Evolutionary conservation across 1,284 basidiomycete species (phyloP), one percentile per base, ranked within the genome.

Genomic region (Hemileia vastatrix): DNA sequence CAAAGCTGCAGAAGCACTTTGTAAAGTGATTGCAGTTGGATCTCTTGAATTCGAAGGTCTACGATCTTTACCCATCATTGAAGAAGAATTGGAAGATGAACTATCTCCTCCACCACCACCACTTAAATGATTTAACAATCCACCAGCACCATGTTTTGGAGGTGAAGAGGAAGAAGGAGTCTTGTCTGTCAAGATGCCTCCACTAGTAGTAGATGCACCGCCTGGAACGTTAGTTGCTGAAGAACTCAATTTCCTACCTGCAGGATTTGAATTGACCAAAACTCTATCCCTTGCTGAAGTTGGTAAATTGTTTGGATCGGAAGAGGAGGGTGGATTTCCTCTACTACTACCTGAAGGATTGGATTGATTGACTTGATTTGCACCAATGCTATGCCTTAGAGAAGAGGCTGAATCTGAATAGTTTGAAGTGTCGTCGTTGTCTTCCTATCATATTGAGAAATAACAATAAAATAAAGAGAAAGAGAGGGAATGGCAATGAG

Each of bases 141-240:
- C 9, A 40, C 15, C 15, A 9, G 15, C 8, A 40, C 36, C 36
- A 40, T 40, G 36, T 40, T 55, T 54, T 43, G 67, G 67, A 15
- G 67, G 67, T 40, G 66, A 67, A 5, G 67, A 61, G 57, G 66
- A 67, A 18, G 67, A 63, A 27, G 66, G 67, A 1, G 67, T 68
- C 27, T 57, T 60, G 47, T 68, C 67, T 15, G 15, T 40, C 9
- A 11, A 11, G 11, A 40, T 15, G 8, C 36, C 36, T 11, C 36
- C 36, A 11, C 9, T 15, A 11, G 11, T 15, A 11, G 11, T 15
- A 40, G 15, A 11, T 11, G 36, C 36, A 11, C 15, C 9, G 15
- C 36, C 36, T 11, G 36, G 36, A 27, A 27, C 27, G 15, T 15
- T 15, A 11, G 36, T 40, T 40, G 11, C 36, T 40, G 36, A 9